Conservation (phyloP, 331 rosid species). For the Rosa hybrid region DNA sequence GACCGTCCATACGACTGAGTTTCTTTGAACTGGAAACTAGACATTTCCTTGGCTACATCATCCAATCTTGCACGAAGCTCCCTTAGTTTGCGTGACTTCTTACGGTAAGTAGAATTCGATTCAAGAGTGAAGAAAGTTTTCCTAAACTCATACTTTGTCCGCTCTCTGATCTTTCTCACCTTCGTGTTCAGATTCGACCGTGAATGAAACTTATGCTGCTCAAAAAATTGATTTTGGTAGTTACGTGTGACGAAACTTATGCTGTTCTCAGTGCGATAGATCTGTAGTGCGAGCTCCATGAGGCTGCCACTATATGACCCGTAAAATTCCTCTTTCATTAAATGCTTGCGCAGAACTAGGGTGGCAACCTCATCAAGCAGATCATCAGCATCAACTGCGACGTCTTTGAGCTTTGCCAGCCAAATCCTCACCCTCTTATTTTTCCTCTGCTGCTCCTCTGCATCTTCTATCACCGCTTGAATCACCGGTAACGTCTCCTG, state of each 20-base stretch:
- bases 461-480: background rate
- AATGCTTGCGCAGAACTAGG: background rate
- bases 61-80: background rate
- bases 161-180: background rate
- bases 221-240: too few species aligned
- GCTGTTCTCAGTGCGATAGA: too few species aligned
- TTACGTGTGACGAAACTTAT: too few species aligned
- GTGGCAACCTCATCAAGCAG: conserved; percentile 1
- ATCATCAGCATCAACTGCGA: background rate
- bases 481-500: background rate
- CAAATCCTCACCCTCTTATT: too few species aligned
- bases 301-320: too few species aligned
- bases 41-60: background rate
- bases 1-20: background rate
- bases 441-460: too few species aligned
- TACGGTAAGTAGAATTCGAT: background rate
- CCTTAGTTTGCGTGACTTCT: background rate
- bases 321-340: background rate
- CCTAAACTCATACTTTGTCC: background rate
- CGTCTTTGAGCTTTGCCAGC: background rate
- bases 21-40: background rate
- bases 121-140: background rate
- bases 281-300: too few species aligned
- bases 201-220: too few species aligned
- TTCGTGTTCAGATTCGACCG: background rate